Evolutionary conservation across 257 asterid species (phyloP).

Genomic region (Dorcoceras hygrometricum): DNA sequence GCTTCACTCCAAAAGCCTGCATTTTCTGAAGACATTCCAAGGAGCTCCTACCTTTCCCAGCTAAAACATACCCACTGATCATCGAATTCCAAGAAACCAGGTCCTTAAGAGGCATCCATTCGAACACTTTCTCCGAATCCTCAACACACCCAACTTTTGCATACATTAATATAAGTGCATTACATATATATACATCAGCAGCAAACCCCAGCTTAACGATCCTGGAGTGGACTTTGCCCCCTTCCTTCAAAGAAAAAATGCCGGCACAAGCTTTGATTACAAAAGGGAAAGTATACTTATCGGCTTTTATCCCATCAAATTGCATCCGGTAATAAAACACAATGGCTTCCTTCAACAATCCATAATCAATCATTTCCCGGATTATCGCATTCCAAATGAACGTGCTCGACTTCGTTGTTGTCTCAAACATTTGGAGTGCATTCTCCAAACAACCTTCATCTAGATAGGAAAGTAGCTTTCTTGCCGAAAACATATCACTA

Average conservation of each 20-base stretch:
- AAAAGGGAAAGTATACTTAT: slow-evolving; percentile 61
- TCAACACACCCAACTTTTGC: slow-evolving; percentile 45
- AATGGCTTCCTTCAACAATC: slow-evolving; percentile 44
- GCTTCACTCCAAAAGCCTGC: slow-evolving; percentile 38
- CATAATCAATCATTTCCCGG: slow-evolving; percentile 49
- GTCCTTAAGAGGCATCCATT: slow-evolving; percentile 46
- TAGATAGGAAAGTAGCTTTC: slow-evolving; percentile 23
- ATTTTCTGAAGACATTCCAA: slow-evolving; percentile 35
- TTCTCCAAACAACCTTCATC: slow-evolving; percentile 38
- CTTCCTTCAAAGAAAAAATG: slow-evolving; percentile 41
- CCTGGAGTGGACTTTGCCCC: slow-evolving; percentile 43
- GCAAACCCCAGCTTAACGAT: slow-evolving; percentile 53
- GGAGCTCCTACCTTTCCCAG: slow-evolving; percentile 22
- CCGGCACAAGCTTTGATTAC: slow-evolving; percentile 58
- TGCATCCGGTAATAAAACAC: slow-evolving; percentile 45
- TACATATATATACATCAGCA: slow-evolving; percentile 50
- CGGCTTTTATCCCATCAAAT: slow-evolving; percentile 38
- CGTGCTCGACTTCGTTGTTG: slow-evolving; percentile 33
- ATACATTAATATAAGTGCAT: slow-evolving; percentile 57
- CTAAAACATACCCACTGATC: slow-evolving; percentile 43
- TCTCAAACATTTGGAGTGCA: slow-evolving; percentile 62
- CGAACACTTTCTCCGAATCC: slow-evolving; percentile 45
- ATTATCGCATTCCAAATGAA: slow-evolving; percentile 58
- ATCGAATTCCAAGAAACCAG: slow-evolving; percentile 67
- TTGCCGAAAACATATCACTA: slow-evolving; percentile 27